Conservation (phyloP, 2,329 filamentous ascomycete genomes). For the Fusarium cicatricum region DNA sequence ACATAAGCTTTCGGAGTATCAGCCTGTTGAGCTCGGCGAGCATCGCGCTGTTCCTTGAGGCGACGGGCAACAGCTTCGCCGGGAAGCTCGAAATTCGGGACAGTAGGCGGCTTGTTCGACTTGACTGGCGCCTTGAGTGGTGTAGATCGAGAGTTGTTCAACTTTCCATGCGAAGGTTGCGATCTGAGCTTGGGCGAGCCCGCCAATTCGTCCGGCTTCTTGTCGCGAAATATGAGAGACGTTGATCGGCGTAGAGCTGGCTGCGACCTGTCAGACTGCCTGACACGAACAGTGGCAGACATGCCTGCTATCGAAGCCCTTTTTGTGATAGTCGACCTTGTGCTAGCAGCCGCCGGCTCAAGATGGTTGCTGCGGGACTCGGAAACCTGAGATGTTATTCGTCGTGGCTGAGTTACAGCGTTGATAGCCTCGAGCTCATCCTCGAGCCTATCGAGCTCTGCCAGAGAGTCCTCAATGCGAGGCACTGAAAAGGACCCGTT, state of each 20-base stretch:
- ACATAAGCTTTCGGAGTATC: slow-evolving; percentile 47
- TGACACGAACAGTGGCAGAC: slow-evolving; percentile 53
- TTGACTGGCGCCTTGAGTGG: slow-evolving; percentile 56
- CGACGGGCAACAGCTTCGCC: slow-evolving; percentile 67
- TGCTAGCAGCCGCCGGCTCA: slow-evolving; percentile 27
- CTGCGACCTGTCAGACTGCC: slow-evolving; percentile 48
- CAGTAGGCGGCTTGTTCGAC: slow-evolving; percentile 63
- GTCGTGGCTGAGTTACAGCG: slow-evolving; percentile 48
- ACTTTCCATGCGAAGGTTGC: slow-evolving; percentile 31
- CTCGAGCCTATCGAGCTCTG: slow-evolving; percentile 68
- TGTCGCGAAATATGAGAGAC: slow-evolving; percentile 50
- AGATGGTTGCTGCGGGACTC: slow-evolving; percentile 18
- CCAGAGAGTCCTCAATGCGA: slow-evolving; percentile 70
- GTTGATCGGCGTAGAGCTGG: slow-evolving; percentile 53
- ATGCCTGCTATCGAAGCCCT: slow-evolving; percentile 44
- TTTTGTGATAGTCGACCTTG: slow-evolving; percentile 30
- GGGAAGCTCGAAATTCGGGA: slow-evolving; percentile 67
- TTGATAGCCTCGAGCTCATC: slow-evolving; percentile 66
- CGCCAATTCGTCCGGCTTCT: slow-evolving; percentile 28
- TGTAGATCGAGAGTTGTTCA: slow-evolving; percentile 21
- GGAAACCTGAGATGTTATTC: slow-evolving; percentile 42
- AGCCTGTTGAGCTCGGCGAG: slow-evolving; percentile 54
- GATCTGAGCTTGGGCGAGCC: slow-evolving; percentile 24
- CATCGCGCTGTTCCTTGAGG: slow-evolving; percentile 66
- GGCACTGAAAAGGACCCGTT: slow-evolving; percentile 48